Conservation (phyloP, 2,329 filamentous ascomycete species). For the Zasmidium citrigriseum region DNA sequence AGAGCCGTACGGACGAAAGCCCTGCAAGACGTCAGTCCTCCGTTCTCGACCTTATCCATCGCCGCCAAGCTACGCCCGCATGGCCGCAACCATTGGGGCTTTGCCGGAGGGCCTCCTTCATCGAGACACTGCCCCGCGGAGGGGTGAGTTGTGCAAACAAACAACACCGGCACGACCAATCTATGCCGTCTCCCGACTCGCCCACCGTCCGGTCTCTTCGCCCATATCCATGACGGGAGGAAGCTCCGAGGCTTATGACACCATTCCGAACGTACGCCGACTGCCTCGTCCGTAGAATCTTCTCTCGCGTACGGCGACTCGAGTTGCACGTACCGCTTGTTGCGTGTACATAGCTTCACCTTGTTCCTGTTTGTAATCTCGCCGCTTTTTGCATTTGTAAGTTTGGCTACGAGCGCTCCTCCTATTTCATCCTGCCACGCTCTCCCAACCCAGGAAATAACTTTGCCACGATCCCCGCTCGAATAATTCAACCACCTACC, state of each 20-base stretch:
- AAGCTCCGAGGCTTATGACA: slow-evolving; percentile 15
- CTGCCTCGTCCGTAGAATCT: background rate
- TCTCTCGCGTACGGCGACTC: background rate
- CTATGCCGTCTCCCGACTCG: background rate
- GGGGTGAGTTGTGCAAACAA: slow-evolving; percentile 4
- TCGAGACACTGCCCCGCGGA: slow-evolving; percentile 13
- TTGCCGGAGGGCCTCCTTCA: slow-evolving; percentile 7
- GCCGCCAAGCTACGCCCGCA: background rate
- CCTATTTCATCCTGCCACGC: background rate
- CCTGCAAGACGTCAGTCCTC: background rate
- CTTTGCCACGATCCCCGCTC: background rate
- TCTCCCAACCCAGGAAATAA: too few species aligned
- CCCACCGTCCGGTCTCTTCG: background rate
- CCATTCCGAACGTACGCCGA: slow-evolving; percentile 10
- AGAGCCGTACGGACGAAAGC: background rate
- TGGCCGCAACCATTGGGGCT: background rate
- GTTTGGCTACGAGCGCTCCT: background rate
- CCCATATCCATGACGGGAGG: background rate
- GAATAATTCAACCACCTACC: background rate
- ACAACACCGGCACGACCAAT: background rate
- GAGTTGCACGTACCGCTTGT: background rate
- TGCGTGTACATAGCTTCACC: background rate
- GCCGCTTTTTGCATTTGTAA: background rate
- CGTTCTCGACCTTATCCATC: background rate
- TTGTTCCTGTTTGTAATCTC: background rate